Evolutionary conservation across 1,284 basidiomycete genomes (phyloP), one percentile per base, ranked within the genome.

Genomic region (Meripilus lineatus): DNA sequence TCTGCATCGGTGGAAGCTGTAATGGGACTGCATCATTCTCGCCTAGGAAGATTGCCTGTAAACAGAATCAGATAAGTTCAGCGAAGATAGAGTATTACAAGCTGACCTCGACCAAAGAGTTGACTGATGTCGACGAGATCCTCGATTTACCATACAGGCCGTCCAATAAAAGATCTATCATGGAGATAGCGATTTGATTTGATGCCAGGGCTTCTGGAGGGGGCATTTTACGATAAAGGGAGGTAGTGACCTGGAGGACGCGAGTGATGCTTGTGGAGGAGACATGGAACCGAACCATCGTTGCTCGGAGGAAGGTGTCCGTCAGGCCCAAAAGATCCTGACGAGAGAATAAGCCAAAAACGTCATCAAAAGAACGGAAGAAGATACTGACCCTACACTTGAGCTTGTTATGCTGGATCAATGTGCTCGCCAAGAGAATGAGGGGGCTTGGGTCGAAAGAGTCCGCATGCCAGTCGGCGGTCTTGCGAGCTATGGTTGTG

Each of bases 351-450:
- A 32, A 40, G 25, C 34, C 21, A 33, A 4, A 41, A 21, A 26
- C 22, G 22, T 20, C 8, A 33, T 6, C 5, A 28, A 32, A n/a
- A 15, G 28, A 26, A 41, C 23, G n/a, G 26, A 38, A 41, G 15
- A 40, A n/a, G 32, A 47, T 40, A 57, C 67, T 48, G 50, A 84
- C 83, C 47, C 75, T 68, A 55, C 71, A 72, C 38, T 75, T 69
- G n/a, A 69, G 59, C 57, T 77, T 78, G 60, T 84, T 82, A 55
- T 79, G 69, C 44, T 78, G 71, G 10, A 83, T 65, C 21, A 86
- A 63, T 6, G 67, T 66, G 4, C 74, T 65, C 1, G 71, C 65
- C 42, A 83, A 71, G 2, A 63, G 40, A 14, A 87, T 53, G 13
- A 86, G 52, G 4, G 81, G 69, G 11, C 75, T 75, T 4, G 79